Evolutionary conservation across 129 eudicot genomes (phyloP), one percentile per base, ranked within the genome.

Genomic region (Silybum marianum): DNA sequence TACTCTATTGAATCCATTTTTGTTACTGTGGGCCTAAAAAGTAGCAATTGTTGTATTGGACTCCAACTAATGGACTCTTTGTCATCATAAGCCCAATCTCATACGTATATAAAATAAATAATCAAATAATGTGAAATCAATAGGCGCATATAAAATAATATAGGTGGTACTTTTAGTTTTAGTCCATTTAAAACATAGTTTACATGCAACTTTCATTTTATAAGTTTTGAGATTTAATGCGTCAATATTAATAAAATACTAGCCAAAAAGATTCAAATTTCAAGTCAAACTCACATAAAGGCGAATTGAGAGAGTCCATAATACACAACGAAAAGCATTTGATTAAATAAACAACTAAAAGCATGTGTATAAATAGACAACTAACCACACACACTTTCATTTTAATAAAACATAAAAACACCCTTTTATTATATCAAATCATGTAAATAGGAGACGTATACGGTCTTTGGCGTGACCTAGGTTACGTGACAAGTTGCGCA

Each of bases 271-370:
- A 36, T 82, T 51, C 77, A 28, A 77, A 83, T 54, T 71, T 77
- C 71, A 83, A 83, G 83, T 83, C 86, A 78, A 83, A 79, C 75
- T 83, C 75, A 30, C 83, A 83, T 83, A 78, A 78, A 72, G 86
- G 12, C 72, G 75, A 72, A 60, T 23, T 44, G 44, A 72, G 79
- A 11, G 83, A 72, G 83, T 83, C 86, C 75, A 83, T 24, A 63
- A 40, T 77, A 72, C 66, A 71, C 82, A 83, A 77, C 86, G 9
- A 83, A 83, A 78, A 71, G 74, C 69, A 26, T 19, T 51, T 16
- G 1, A 16, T 16, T 51, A 16, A 51, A 51, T 16, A 51, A 51
- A 51, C 63, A 51, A 16, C 22, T 51, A 51, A 51, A 51, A 51
- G 63, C 21, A 16, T 51, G 6, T 51, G 8, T 18, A 51, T 51